Percentiles rank a stretch among this genome's conserved stretches.
Conservation (phyloP, 2,329 filamentous ascomycete species). For the Ascochyta pisi region DNA sequence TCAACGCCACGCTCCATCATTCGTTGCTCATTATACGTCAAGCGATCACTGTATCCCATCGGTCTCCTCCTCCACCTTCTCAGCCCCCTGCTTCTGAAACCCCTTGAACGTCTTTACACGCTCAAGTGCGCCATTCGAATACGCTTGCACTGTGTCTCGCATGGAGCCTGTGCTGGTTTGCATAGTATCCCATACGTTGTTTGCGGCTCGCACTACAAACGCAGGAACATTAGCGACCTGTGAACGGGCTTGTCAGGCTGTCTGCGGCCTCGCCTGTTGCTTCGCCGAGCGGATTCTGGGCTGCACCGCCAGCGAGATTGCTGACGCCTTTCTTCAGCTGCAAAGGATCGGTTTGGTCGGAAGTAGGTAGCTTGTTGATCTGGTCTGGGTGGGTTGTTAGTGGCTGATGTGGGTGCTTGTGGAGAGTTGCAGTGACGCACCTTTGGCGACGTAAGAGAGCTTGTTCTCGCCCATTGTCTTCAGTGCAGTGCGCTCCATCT, state of each 20-base stretch:
- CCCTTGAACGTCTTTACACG: conserved; percentile 26
- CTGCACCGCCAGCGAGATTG: conserved; percentile 43
- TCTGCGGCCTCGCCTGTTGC: conserved; percentile 47
- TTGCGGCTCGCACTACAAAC: conserved; percentile 32
- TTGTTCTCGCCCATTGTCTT: conserved; percentile 63
- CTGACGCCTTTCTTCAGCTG: conserved; percentile 46
- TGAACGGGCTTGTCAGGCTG: conserved; percentile 44
- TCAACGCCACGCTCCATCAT: conserved; percentile 7
- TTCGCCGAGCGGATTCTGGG: conserved; percentile 48
- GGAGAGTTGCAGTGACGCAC: conserved; percentile 23
- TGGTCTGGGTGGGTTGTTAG: conserved; percentile 39
- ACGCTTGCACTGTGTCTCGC: conserved; percentile 22
- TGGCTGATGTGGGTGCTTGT: background rate
- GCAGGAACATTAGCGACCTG: conserved; percentile 44
- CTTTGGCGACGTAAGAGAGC: conserved; percentile 51
- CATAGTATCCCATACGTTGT: conserved; percentile 31
- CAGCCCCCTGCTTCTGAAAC: conserved; percentile 6
- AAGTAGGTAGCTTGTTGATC: conserved; percentile 49
- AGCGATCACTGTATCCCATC: conserved; percentile 17
- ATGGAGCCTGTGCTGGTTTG: conserved; percentile 16
- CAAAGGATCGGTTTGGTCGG: conserved; percentile 48
- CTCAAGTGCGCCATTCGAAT: conserved; percentile 24
- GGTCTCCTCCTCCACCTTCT: conserved; percentile 14
- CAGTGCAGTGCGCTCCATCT: conserved; percentile 55
- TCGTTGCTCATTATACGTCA: conserved; percentile 9